Percentiles rank a stretch among this genome's conserved stretches.
Evolutionary conservation across 495 filamentous ascomycete genomes (phyloP).

Genomic region (Xylaria castorea): DNA sequence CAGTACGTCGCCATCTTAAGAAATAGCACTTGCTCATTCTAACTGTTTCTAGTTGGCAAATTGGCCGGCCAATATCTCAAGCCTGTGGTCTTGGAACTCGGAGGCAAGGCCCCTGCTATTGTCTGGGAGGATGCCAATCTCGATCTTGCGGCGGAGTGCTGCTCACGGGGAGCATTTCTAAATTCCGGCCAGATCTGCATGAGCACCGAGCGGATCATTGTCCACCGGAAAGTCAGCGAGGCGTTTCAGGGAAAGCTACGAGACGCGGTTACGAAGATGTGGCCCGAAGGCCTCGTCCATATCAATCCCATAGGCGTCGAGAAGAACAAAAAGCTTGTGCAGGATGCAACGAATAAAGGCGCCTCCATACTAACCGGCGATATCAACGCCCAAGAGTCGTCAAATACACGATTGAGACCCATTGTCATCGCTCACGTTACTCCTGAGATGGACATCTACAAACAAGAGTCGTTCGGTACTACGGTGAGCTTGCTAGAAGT

Average conservation of each 20-base stretch:
- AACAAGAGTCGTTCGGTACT: slow-evolving; percentile 83
- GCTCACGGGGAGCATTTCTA: slow-evolving; percentile 60
- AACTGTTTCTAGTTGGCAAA: slow-evolving; percentile 46
- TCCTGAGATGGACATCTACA: slow-evolving; percentile 82
- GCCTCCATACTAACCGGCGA: slow-evolving; percentile 71
- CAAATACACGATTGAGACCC: slow-evolving; percentile 68
- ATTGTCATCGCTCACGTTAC: slow-evolving; percentile 73
- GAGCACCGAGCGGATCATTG: slow-evolving; percentile 86
- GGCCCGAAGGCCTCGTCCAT: slow-evolving; percentile 62
- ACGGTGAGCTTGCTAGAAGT: slow-evolving; percentile 67
- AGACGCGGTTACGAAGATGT: slow-evolving; percentile 55
- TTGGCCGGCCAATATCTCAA: slow-evolving; percentile 69
- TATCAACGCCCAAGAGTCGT: slow-evolving; percentile 49
- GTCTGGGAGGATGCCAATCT: slow-evolving; percentile 72
- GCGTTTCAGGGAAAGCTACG: slow-evolving; percentile 68
- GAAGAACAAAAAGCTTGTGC: slow-evolving; percentile 71
- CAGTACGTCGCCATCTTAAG: slow-evolving; percentile 29
- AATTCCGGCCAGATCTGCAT: slow-evolving; percentile 84
- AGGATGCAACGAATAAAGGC: slow-evolving; percentile 71
- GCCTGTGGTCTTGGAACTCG: slow-evolving; percentile 72
- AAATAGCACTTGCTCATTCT: slow-evolving; percentile 11
- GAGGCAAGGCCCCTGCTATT: slow-evolving; percentile 70
- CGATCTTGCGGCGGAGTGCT: slow-evolving; percentile 59
- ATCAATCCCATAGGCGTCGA: slow-evolving; percentile 65
- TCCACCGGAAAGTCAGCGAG: slow-evolving; percentile 71